phyloP scores from a whole-genome alignment of 441 rosid genomes.

The Adansonia grandidieri region DNA sequence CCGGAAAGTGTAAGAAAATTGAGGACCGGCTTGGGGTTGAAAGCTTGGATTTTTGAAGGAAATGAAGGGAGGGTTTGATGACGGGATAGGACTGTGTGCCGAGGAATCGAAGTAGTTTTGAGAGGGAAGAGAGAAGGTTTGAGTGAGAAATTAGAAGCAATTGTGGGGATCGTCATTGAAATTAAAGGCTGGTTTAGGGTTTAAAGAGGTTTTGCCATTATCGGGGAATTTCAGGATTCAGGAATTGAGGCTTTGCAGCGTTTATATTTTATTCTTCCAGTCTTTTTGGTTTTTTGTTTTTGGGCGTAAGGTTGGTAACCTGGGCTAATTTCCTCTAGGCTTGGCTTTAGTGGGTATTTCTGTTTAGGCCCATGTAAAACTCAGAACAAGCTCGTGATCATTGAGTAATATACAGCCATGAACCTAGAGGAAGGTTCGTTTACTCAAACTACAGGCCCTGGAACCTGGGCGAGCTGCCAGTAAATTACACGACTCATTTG shows the following conservation, averaged over 20 bases:
- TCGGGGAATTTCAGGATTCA: neutral
- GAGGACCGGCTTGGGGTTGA: slow-evolving; percentile 2
- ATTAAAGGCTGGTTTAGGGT: neutral
- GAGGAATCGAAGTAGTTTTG: slow-evolving; percentile 31
- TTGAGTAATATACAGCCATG: no score
- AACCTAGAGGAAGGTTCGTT: neutral
- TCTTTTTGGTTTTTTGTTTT: neutral
- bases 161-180: slow-evolving; percentile 28
- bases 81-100: slow-evolving; percentile 11
- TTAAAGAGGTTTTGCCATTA: slow-evolving; percentile 24
- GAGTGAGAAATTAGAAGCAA: slow-evolving; percentile 27
- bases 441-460: neutral
- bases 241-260: neutral
- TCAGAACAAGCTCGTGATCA: neutral
- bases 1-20: slow-evolving; percentile 18
- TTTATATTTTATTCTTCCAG: neutral
- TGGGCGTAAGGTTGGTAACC: neutral
- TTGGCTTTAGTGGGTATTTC: neutral
- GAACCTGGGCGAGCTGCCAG: neutral
- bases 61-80: slow-evolving; percentile 14
- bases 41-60: slow-evolving; percentile 27
- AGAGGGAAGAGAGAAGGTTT: slow-evolving; percentile 26
- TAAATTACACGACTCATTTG: no score
- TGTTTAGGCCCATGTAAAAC: neutral
- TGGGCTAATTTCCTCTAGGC: neutral